These are phyloP conservation scores for Balakata baccata DNA, from an alignment of 345 rosid species.

Conservation along the genomic window DNA sequence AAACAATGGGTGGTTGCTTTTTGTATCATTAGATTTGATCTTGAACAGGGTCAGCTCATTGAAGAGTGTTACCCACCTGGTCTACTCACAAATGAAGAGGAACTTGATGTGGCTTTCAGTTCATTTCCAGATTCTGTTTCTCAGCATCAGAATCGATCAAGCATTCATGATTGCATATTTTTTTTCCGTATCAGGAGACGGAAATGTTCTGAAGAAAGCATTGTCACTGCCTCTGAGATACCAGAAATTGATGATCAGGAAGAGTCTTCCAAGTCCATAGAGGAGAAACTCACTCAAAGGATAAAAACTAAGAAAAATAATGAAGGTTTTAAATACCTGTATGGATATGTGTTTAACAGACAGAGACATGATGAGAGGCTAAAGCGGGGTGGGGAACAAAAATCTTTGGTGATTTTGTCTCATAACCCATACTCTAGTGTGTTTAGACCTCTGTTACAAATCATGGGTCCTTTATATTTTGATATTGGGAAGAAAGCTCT, in stretches of 20 bases:
- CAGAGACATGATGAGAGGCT: slow-evolving; percentile 95
- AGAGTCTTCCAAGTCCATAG: slow-evolving; percentile 21
- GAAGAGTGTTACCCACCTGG: slow-evolving; percentile 87
- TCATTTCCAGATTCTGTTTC: slow-evolving; percentile 97
- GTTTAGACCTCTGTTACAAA: slow-evolving; percentile 88
- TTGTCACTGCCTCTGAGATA: slow-evolving; percentile 31
- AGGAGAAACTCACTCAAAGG: slow-evolving; percentile 22
- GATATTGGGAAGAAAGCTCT: slow-evolving; percentile 80
- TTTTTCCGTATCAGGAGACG: slow-evolving; percentile 81
- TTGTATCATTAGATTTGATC: slow-evolving; percentile 86
- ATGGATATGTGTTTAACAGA: slow-evolving; percentile 92
- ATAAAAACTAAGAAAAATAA: slow-evolving; percentile 12
- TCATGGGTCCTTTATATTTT: slow-evolving; percentile 91
- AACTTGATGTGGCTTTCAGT: slow-evolving; percentile 84
- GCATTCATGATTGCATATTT: slow-evolving; percentile 96
- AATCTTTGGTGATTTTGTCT: slow-evolving; percentile 87
- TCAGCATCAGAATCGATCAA: slow-evolving; percentile 79
- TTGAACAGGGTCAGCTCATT: slow-evolving; percentile 91
- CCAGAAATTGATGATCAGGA: slow-evolving; percentile 32
- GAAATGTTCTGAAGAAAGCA: slow-evolving; percentile 31
- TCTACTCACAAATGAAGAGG: slow-evolving; percentile 66
- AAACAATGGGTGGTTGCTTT: slow-evolving; percentile 81
- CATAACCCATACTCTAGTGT: slow-evolving; percentile 73
- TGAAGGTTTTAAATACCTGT: slow-evolving; percentile 44
- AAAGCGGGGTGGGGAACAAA: slow-evolving; percentile 96